phyloP scores from a whole-genome alignment of 2,329 filamentous ascomycete genomes.

The Hypoxylon sp. region DNA sequence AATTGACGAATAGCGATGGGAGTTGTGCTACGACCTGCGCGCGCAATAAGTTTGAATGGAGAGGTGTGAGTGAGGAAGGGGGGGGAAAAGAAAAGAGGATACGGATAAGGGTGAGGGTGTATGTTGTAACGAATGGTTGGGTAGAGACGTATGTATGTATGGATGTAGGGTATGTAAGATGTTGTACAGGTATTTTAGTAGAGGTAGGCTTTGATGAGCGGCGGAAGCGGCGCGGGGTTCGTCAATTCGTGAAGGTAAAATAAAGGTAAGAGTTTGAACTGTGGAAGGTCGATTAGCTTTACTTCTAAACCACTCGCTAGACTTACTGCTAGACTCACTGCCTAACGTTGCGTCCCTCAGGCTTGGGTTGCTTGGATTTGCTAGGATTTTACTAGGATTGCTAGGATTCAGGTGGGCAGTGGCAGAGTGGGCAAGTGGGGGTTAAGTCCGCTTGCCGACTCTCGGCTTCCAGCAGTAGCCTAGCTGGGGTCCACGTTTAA shows the following conservation, averaged over 20 bases:
- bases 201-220: conserved; percentile 33
- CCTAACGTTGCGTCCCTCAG: conserved; percentile 24
- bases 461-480: conserved; percentile 28
- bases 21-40: conserved; percentile 44
- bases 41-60: conserved; percentile 28
- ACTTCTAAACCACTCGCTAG: not conserved
- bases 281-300: conserved; percentile 5
- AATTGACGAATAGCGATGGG: conserved; percentile 54
- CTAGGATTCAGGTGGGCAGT: conserved; percentile 13
- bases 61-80: conserved; percentile 18
- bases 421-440: conserved; percentile 24
- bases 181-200: conserved; percentile 10
- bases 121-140: conserved; percentile 31
- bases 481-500: conserved; percentile 27
- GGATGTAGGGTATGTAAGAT: conserved; percentile 3
- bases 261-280: conserved; percentile 13
- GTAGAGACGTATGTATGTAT: conserved; percentile 20
- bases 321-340: conserved; percentile 15
- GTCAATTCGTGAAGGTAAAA: conserved; percentile 16
- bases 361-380: not conserved
- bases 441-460: conserved; percentile 40
- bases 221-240: conserved; percentile 40
- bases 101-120: conserved; percentile 20
- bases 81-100: conserved; percentile 22
- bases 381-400: conserved; percentile 2